These are phyloP conservation scores for Mortierella sp. DNA, from an alignment of 371 early-diverging fungal species.

Conservation along the genomic window DNA sequence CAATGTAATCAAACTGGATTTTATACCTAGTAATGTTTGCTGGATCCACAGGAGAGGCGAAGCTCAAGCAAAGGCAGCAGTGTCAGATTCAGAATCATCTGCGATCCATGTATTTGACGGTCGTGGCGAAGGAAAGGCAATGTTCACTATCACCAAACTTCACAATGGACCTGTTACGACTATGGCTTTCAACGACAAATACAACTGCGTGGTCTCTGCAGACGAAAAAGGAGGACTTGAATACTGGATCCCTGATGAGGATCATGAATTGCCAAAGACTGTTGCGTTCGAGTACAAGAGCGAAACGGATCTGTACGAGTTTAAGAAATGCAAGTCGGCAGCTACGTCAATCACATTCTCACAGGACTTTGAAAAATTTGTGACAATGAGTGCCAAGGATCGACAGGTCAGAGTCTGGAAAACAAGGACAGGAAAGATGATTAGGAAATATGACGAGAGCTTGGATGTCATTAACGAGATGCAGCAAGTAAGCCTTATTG, in stretches of 20 bases:
- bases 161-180: slow-evolving; percentile 85
- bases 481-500: slow-evolving; percentile 75
- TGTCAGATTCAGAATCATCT: slow-evolving; percentile 82
- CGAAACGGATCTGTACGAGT: slow-evolving; percentile 95
- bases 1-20: slow-evolving; percentile 88
- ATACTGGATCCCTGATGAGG: slow-evolving; percentile 88
- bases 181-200: slow-evolving; percentile 83
- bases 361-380: slow-evolving; percentile 85
- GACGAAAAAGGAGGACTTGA: slow-evolving; percentile 92
- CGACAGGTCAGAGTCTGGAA: slow-evolving; percentile 90
- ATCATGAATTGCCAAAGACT: slow-evolving; percentile 71
- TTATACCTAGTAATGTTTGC: slow-evolving; percentile 81
- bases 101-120: slow-evolving; percentile 89
- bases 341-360: slow-evolving; percentile 89
- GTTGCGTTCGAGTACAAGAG: slow-evolving; percentile 87
- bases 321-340: slow-evolving; percentile 78
- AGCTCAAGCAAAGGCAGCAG: slow-evolving; percentile 83
- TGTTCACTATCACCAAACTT: slow-evolving; percentile 73
- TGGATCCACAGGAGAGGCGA: slow-evolving; percentile 91
- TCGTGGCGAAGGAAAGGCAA: slow-evolving; percentile 72
- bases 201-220: slow-evolving; percentile 85
- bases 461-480: slow-evolving; percentile 85
- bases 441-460: slow-evolving; percentile 93
- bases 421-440: slow-evolving; percentile 86
- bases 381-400: slow-evolving; percentile 87